These are phyloP conservation scores for Jacaranda mimosifolia DNA, from an alignment of 257 asterid species.

Conservation along the genomic window DNA sequence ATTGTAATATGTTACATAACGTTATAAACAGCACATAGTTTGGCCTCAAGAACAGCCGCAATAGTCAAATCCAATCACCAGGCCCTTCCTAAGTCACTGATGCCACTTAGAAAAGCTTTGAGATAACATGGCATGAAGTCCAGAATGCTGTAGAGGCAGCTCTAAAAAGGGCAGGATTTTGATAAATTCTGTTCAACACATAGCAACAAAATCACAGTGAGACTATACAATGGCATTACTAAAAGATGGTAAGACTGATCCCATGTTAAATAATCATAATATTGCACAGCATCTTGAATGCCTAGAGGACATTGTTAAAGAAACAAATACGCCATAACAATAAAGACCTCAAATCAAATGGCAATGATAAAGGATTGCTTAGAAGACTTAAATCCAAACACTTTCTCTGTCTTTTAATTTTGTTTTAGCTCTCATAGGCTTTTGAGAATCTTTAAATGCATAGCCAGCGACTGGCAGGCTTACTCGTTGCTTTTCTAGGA, in stretches of 20 bases:
- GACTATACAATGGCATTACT: neutral
- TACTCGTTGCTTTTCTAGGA: neutral
- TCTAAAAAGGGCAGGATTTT: constrained; percentile 83
- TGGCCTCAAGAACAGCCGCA: constrained; percentile 26
- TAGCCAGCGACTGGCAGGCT: neutral
- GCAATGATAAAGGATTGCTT: neutral
- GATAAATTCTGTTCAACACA: constrained; percentile 72
- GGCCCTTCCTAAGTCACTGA: neutral
- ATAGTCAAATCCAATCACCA: constrained; percentile 29
- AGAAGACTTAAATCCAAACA: neutral
- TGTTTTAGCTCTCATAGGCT: neutral
- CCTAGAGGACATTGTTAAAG: neutral
- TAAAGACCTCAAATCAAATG: neutral
- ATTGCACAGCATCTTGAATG: neutral
- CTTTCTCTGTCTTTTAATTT: neutral
- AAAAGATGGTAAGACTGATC: constrained; percentile 3
- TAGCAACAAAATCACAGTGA: constrained; percentile 19
- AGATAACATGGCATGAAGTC: constrained; percentile 88
- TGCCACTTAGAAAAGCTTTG: constrained; percentile 79
- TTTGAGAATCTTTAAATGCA: constrained; percentile 1
- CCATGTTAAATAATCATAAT: neutral
- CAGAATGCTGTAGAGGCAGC: constrained; percentile 95
- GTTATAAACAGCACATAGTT: constrained; percentile 7
- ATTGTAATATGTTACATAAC: constrained; percentile 40
- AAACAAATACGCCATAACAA: neutral